Evolutionary conservation across 257 asterid species (phyloP), one percentile per base, ranked within the genome.

Genomic region (Solanum sitiens): DNA sequence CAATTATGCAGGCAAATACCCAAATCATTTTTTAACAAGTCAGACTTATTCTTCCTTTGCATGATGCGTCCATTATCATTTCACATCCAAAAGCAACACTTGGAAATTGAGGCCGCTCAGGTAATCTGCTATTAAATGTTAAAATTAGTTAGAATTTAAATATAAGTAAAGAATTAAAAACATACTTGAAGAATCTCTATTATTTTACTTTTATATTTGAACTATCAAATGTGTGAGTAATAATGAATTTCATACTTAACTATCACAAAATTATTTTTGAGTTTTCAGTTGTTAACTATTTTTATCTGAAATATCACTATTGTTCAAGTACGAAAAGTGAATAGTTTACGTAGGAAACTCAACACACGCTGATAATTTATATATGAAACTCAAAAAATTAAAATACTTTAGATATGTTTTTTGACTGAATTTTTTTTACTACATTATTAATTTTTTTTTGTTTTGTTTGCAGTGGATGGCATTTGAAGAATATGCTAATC

Each of bases 81-180:
- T 35, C 92, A 92, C 89, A 95, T 95, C 87, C 88, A 90, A 87
- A 94, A 90, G 89, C 98, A 95, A 88, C 96, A 93, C 83, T 92
- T 93, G 5, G 98, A 95, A 89, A 95, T 95, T 53, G 98, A 94
- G 71, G 98, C 89, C 39, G 98, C 96, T 39, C 91, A 92, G 98
- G 98, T 95, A 50, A 53, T 53, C 1, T 50, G 0, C 59, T 56
- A 56, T 56, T 25, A 35, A 30, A 20, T 10, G 27, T 39, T 13
- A 74, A 37, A 74, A 23, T 35, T 9, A 5, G 33, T 3, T 32
- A 12, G 8, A 7, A 1, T 16, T 53, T 14, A 18, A 56, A 56
- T 44, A 44, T 11, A 1, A 44, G 61, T 50, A 3, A 50, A 1
- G 3, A 3, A 2, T 50, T 50, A 2, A 50, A 50, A 50, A 50